Evolutionary conservation across 139 green algal genomes (phyloP).

Genomic region (Auxenochlorella pyrenoidosa): DNA sequence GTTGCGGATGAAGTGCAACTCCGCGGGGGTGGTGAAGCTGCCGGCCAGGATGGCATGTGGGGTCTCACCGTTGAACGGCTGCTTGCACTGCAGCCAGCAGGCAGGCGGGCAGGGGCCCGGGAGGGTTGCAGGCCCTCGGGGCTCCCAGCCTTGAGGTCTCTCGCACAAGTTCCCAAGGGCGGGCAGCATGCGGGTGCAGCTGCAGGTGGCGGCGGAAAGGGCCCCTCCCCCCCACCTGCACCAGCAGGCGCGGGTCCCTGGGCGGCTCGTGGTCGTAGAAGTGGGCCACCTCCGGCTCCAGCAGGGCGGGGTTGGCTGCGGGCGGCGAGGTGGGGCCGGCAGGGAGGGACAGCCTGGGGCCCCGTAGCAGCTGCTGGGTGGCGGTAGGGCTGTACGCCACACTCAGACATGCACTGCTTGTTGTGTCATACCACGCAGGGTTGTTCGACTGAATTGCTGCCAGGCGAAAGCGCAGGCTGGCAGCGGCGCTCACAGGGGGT

Average conservation of each 20-base stretch:
- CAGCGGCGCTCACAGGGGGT: background rate
- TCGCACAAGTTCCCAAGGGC: too few relatives aligned
- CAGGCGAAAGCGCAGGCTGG: too few relatives aligned
- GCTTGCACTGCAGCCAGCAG: background rate
- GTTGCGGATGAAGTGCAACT: background rate
- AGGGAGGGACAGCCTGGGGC: background rate
- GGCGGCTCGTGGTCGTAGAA: background rate
- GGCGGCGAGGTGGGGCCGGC: background rate
- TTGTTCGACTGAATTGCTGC: too few relatives aligned
- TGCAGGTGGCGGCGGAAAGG: too few relatives aligned
- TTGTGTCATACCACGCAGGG: background rate
- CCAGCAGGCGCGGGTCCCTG: background rate
- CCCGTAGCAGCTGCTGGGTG: too few relatives aligned
- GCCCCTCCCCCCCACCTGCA: background rate
- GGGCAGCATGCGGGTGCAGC: too few relatives aligned
- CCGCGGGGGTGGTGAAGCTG: background rate
- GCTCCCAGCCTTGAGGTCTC: too few relatives aligned
- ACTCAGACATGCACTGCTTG: too few relatives aligned
- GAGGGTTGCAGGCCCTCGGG: too few relatives aligned
- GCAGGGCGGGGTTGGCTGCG: background rate
- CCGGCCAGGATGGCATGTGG: background rate
- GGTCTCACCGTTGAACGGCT: slow-evolving; percentile 2
- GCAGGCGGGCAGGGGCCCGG: background rate
- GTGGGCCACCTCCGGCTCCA: background rate
- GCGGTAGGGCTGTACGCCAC: too few relatives aligned